phyloP scores from a whole-genome alignment of 495 filamentous ascomycete species.

The Aspergillus sclerotioniger region DNA sequence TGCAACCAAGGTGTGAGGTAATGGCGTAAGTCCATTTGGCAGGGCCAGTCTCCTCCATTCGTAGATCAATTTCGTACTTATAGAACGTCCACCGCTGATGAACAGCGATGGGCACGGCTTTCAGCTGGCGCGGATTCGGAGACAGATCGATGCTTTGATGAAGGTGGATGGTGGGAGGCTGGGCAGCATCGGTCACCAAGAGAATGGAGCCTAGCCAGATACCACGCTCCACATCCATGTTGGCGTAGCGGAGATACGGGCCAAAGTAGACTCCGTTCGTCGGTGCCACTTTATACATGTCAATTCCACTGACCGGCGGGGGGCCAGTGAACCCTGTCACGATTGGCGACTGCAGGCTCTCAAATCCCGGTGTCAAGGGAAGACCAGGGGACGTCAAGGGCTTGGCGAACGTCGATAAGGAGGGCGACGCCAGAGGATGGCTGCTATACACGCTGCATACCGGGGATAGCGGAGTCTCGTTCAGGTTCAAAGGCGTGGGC shows the following conservation, averaged over 20 bases:
- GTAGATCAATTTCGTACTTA: constrained; percentile 88
- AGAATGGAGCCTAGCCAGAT: constrained; percentile 82
- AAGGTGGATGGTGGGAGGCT: constrained; percentile 94
- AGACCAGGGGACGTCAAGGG: constrained; percentile 75
- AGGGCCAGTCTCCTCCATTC: constrained; percentile 78
- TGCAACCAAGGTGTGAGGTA: constrained; percentile 94
- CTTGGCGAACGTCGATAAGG: constrained; percentile 66
- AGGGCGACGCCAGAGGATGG: constrained; percentile 72
- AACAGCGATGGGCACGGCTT: constrained; percentile 76
- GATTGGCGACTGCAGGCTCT: constrained; percentile 71
- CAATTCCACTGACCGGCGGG: constrained; percentile 81
- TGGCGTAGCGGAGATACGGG: constrained; percentile 90
- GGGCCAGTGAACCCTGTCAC: constrained; percentile 78
- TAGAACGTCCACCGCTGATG: constrained; percentile 96
- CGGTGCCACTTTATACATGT: constrained; percentile 87
- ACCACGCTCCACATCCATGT: constrained; percentile 93
- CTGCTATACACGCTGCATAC: constrained; percentile 71
- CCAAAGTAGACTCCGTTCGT: constrained; percentile 99
- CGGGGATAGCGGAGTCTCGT: constrained; percentile 75
- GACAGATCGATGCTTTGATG: constrained; percentile 88
- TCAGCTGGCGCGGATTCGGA: constrained; percentile 88
- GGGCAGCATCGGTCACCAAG: constrained; percentile 85
- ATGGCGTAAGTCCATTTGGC: constrained; percentile 98
- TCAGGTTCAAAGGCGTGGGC: constrained; percentile 77
- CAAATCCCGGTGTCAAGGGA: constrained; percentile 68